Base-by-base conservation (phyloP, 441 rosid species). In the Caryocar brasiliense region DNA sequence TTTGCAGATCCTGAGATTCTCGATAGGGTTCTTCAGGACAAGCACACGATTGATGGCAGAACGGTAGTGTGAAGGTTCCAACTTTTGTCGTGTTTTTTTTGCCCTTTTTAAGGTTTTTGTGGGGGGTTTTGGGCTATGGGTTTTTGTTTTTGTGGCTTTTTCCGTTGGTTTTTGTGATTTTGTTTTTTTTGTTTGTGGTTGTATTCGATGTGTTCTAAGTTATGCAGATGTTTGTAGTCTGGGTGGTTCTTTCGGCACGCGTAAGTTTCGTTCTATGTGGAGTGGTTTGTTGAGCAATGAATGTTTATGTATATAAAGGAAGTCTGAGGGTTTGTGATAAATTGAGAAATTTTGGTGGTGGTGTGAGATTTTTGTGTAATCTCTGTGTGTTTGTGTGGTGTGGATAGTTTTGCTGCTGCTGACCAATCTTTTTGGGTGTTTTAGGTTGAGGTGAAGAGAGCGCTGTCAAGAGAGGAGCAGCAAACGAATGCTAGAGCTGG, bases 401-500 rank as follows among this genome's bases (percentile, higher is more conserved):
- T n/a, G n/a, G n/a, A n/a, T n/a, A n/a, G n/a, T n/a, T n/a, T n/a
- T n/a, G n/a, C n/a, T n/a, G n/a, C n/a, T n/a, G n/a, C n/a, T n/a
- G n/a, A n/a, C n/a, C 3, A 21, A 19, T 26, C 10, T 24, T n/a
- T 21, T 58, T 66, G 51, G 3, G 22, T 50, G 40, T 53, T 11
- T 26, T 58, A 91, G 98, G 93, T 91, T 51, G 96, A 87, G 73
- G 95, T 83, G 28, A 91, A 91, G 82, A 83, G 79, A 65, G 96
- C 96, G 6, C 67, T 87, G 58, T 85, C 96, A 40, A 83, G 93
- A 61, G 98, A 91, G 67, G 98, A 91, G 70, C 98, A 91, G 74
- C 87, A 67, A 53, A 77, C 76, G 5, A 76, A 79, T 62, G 67
- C 61, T 9, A 81, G 93, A 66, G 25, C 76, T 58, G 93, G 87